Evolutionary conservation across 176 grass and related monocot species (phyloP), one percentile per base, ranked within the genome.

Genomic region (Bothriochloa decipiens): DNA sequence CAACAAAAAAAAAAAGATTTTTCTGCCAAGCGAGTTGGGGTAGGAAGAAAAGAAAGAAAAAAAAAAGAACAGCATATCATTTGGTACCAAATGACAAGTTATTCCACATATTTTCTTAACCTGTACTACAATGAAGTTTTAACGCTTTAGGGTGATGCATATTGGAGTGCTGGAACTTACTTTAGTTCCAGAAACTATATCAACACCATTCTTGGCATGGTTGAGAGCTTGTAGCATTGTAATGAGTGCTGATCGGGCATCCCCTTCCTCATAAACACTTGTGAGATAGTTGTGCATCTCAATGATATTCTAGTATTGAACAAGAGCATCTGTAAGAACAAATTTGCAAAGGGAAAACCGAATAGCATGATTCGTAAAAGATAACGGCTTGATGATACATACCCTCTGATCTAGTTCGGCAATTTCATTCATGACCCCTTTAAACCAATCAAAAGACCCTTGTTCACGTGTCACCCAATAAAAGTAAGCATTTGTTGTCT

Each of bases 231-330:
- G 90, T 72, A 95, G 80, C 93, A 95, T 95, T 3, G 93, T 95
- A 52, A 95, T 95, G 8, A 95, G 93, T 57, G 93, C 90, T 47
- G 93, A 95, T 6, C 93, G 88, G 35, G 93, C 93, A 86, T 95
- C 93, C 62, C 93, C 93, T 88, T 95, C 93, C 67, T 95, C 93
- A 22, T 95, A 95, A 71, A 95, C 93, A 58, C 93, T 95, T 45
- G 93, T 95, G 25, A 95, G 90, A 81, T 95, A 95, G 83, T 95
- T 95, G 79, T 95, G 93, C 93, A 95, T 95, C 83, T 95, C 93
- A 71, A 95, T 95, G 13, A 92, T 86, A 75, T 87, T 87, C 93
- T 95, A 57, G 37, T 61, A 50, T 58, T 75, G 64, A 61, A 88
- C 26, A 36, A 86, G 17, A 43, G 9, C 45, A 58, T 40, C 17